Base-by-base conservation (phyloP, 2,329 filamentous ascomycete species). In the Phaeosphaeriaceae sp. region DNA sequence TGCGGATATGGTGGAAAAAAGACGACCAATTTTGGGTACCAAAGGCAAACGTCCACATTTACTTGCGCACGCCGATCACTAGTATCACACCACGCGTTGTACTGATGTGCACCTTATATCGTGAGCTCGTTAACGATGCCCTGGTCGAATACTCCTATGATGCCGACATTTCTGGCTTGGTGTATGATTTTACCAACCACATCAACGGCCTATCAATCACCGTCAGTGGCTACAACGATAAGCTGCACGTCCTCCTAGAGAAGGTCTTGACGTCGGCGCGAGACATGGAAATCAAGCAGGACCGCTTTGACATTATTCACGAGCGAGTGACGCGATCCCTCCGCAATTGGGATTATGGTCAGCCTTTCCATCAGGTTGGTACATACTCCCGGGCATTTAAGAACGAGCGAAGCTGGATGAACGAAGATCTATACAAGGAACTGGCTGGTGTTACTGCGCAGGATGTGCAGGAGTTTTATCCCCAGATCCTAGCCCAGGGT, bases 21-120 rank as follows among this genome's bases (percentile, higher is more conserved):
- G 94, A 99, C 65, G 94, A 99, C 63, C 92, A 87, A 0, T 99
- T 97, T 74, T 97, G 93, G 92, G 94, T 97, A 8, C 94, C 94
- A 7, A 96, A 96, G 73, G 94, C 90, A 3, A 94, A 92, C 50
- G 79, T 97, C 15, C 84, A 92, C 58, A 84, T 96, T 56, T 90
- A 87, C 60, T 81, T 95, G 58, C 85, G 87, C 62, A 96, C 87
- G 50, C 89, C 92, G 0, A 75, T 96, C 37, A 86, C 89, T n/a
- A 87, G 86, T 69, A 83, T 89, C 1, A 92, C 89, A 4, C 89
- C 92, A 1, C 86, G 88, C 48, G 92, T 89, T 54, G 81, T 84
- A 26, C 86, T 95, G 52, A 91, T 94, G 67, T 84, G 88, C 2
- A 86, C 85, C 48, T 75, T 99, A 4, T 97, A 90, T 70, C 88